Percentiles rank a stretch among this genome's conserved stretches.
Conservation (phyloP, 2,329 filamentous ascomycete species). For the Colletotrichum falcatum region DNA sequence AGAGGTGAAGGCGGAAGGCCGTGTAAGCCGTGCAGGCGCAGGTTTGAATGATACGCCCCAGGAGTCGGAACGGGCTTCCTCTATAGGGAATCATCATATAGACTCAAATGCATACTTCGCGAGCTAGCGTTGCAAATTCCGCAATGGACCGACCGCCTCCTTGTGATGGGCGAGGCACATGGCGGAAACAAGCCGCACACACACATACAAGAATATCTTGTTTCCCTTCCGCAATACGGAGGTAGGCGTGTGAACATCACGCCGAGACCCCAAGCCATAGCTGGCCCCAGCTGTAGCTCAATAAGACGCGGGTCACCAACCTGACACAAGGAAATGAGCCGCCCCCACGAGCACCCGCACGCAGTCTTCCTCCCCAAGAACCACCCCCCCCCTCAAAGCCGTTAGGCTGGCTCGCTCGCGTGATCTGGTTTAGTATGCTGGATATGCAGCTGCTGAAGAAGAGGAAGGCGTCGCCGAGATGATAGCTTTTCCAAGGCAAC, state of each 20-base stretch:
- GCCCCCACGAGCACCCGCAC: not conserved
- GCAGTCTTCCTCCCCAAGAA: not conserved
- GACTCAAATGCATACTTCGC: conserved; percentile 13
- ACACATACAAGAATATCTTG: not conserved
- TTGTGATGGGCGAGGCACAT: not conserved
- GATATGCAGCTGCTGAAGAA: not conserved
- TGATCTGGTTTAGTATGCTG: too few relatives aligned
- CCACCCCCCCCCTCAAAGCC: too few relatives aligned
- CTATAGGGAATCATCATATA: conserved; percentile 9
- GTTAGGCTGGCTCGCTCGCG: not conserved
- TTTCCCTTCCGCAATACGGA: not conserved
- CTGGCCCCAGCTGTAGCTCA: not conserved
- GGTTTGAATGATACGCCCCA: not conserved
- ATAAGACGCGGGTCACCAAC: not conserved
- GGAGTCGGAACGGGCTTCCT: not conserved
- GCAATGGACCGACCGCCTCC: not conserved
- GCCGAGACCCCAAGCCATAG: not conserved
- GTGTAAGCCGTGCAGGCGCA: not conserved
- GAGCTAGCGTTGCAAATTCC: conserved; percentile 5
- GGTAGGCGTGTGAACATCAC: not conserved
- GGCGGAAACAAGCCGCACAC: not conserved
- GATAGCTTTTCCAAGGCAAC: too few relatives aligned
- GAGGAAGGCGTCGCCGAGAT: not conserved
- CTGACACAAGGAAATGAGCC: not conserved
- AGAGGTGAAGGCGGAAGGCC: not conserved